A percentile compares a stretch with the other conserved stretches of the same genome.
These are phyloP conservation scores for Rubroshorea leprosula DNA, from an alignment of 345 rosid genomes.

Conservation along the genomic window DNA sequence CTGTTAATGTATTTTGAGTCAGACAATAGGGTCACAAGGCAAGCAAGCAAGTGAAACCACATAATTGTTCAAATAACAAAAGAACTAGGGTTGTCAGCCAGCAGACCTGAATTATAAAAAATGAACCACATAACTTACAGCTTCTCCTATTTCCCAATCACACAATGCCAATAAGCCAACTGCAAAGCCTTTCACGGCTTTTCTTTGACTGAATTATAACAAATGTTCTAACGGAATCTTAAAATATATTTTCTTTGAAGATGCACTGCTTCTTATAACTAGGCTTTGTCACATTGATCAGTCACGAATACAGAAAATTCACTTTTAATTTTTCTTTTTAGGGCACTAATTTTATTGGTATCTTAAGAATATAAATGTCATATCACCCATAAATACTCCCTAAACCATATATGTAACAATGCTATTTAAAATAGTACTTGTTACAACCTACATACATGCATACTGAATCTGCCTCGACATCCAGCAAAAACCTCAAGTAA, in stretches of 20 bases:
- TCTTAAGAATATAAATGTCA: neutral
- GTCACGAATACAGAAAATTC: neutral
- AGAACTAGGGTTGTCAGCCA: neutral
- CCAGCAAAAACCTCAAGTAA: neutral
- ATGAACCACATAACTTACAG: no score
- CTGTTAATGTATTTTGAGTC: neutral
- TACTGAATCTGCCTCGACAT: neutral
- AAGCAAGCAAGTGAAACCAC: constrained; percentile 3
- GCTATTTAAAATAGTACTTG: neutral
- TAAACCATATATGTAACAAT: no score
- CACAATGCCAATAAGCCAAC: neutral
- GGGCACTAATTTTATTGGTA: neutral
- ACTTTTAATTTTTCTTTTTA: neutral
- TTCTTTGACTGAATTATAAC: no score
- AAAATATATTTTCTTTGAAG: neutral
- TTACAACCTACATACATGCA: no score
- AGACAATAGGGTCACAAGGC: constrained; percentile 1
- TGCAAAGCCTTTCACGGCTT: neutral
- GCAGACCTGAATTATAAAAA: neutral
- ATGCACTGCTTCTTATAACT: neutral
- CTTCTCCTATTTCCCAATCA: no score
- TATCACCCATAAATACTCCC: neutral
- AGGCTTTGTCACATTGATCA: neutral
- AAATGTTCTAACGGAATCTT: no score
- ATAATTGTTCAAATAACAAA: neutral